phyloP scores from a whole-genome alignment of 2,329 filamentous ascomycete species.

The Exutisphaerella laricina region DNA sequence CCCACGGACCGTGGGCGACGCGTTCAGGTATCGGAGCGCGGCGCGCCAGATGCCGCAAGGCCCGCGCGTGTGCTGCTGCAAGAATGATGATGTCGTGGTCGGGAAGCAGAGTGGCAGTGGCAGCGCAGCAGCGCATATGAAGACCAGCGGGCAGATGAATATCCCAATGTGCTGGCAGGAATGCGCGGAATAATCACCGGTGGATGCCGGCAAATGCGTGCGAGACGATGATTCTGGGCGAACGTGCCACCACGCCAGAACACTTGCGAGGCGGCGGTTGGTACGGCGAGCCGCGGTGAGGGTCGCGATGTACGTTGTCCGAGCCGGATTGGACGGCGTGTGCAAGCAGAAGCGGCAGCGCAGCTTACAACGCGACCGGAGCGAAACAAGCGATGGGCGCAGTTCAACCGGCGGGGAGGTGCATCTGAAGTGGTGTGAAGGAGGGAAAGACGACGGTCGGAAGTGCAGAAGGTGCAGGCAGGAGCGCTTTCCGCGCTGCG shows the following conservation, averaged over 20 bases:
- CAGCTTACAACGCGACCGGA: slow-evolving; percentile 1
- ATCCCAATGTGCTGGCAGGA: slow-evolving; percentile 5
- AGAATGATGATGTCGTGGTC: slow-evolving; percentile 4
- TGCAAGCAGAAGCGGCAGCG: slow-evolving; percentile 4
- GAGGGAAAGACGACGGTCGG: no score
- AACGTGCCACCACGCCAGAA: not conserved
- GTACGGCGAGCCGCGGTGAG: not conserved
- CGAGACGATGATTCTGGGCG: not conserved
- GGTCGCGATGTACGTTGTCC: not conserved
- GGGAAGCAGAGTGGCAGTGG: slow-evolving; percentile 3
- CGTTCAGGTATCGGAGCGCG: slow-evolving; percentile 4
- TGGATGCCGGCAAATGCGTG: not conserved
- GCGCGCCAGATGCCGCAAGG: slow-evolving; percentile 1
- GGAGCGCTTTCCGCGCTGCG: not conserved
- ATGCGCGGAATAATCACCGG: not conserved
- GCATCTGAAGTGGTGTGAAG: slow-evolving; percentile 1
- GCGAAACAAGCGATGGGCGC: not conserved
- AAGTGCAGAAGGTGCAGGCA: slow-evolving; percentile 6
- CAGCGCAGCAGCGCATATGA: slow-evolving; percentile 9
- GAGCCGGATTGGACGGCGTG: slow-evolving; percentile 1
- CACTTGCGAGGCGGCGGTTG: not conserved
- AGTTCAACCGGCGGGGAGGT: not conserved
- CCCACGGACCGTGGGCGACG: slow-evolving; percentile 13
- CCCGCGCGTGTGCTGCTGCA: not conserved
- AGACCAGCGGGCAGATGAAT: slow-evolving; percentile 1